Evolutionary conservation across 495 filamentous ascomycete species (phyloP).

Genomic region (Glarea lozoyensis): DNA sequence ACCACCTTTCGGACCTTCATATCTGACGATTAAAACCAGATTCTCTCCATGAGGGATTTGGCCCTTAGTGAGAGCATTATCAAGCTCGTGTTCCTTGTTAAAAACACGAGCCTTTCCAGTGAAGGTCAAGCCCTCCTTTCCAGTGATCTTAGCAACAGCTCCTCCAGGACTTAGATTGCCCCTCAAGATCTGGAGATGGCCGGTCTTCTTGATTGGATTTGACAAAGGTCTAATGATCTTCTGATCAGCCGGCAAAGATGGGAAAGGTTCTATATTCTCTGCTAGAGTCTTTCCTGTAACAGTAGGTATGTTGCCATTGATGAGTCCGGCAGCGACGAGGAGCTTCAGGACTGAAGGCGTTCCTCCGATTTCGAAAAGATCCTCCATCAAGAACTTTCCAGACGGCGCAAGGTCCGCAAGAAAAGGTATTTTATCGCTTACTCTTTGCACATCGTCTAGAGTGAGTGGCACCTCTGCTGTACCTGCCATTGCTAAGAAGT

Average conservation of each 20-base stretch:
- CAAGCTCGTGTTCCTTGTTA: conserved; percentile 75
- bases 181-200: conserved; percentile 81
- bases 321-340: conserved; percentile 69
- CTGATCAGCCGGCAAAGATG: conserved; percentile 71
- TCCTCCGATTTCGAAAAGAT: conserved; percentile 89
- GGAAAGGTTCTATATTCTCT: conserved; percentile 78
- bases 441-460: conserved; percentile 80
- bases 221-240: conserved; percentile 73
- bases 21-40: conserved; percentile 87
- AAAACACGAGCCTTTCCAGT: conserved; percentile 82
- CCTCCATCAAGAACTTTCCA: conserved; percentile 87
- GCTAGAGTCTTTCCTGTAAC: conserved; percentile 86
- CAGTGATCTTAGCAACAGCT: conserved; percentile 95
- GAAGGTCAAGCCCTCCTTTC: conserved; percentile 83
- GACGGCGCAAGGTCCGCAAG: conserved; percentile 87
- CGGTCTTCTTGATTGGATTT: conserved; percentile 80
- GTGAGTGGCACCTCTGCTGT: conserved; percentile 78
- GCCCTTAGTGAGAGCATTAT: conserved; percentile 63
- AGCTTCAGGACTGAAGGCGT: conserved; percentile 89
- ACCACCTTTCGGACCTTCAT: conserved; percentile 91
- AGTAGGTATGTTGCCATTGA: conserved; percentile 81
- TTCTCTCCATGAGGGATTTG: conserved; percentile 69
- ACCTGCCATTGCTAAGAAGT: conserved; percentile 91
- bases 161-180: conserved; percentile 90
- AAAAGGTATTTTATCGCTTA: conserved; percentile 84